phyloP scores from a whole-genome alignment of 345 rosid species.

The Corchorus olitorius region DNA sequence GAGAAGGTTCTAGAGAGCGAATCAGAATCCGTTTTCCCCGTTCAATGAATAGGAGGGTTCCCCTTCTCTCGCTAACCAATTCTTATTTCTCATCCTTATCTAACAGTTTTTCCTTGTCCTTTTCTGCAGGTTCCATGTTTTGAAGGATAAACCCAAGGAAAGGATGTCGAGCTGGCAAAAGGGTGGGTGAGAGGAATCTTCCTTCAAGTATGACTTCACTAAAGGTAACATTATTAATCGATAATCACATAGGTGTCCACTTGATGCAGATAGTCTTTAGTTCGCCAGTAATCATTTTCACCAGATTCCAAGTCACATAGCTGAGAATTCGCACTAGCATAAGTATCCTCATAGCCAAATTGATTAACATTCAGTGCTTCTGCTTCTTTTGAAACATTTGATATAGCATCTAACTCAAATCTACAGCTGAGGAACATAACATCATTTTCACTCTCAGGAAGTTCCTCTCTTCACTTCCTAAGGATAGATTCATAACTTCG shows the following conservation, averaged over 20 bases:
- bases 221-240: slow-evolving; percentile 64
- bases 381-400: slow-evolving; percentile 75
- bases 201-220: slow-evolving; percentile 82
- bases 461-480: slow-evolving; percentile 70
- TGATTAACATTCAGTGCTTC: slow-evolving; percentile 71
- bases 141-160: no score
- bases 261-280: slow-evolving; percentile 67
- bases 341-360: slow-evolving; percentile 67
- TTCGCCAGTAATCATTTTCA: slow-evolving; percentile 79
- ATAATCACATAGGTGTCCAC: slow-evolving; percentile 76
- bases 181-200: no score
- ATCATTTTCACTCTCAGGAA: slow-evolving; percentile 57
- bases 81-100: no score
- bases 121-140: no score
- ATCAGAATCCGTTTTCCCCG: no score
- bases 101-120: no score
- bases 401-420: slow-evolving; percentile 73
- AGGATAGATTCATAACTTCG: slow-evolving; percentile 67
- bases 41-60: no score
- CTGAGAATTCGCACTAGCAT: slow-evolving; percentile 59
- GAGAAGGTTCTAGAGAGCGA: no score
- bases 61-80: no score
- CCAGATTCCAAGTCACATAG: slow-evolving; percentile 88
- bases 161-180: no score
- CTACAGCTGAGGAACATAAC: slow-evolving; percentile 42